phyloP scores from a whole-genome alignment of 2,329 filamentous ascomycete genomes.

The Alternaria alternata region DNA sequence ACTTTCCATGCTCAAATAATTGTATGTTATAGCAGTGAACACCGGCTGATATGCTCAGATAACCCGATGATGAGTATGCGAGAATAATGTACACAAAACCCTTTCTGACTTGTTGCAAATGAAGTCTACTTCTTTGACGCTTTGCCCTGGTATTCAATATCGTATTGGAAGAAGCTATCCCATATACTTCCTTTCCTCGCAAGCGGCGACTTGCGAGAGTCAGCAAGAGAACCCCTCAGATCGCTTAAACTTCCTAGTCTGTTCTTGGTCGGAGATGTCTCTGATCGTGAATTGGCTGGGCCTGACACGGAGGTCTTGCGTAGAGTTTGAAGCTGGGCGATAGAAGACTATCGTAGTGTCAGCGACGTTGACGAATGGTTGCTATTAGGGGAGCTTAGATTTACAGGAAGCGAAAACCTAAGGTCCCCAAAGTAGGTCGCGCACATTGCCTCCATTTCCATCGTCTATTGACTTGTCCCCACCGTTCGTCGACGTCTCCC shows the following conservation, averaged over 20 bases:
- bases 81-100: background rate
- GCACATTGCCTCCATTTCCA: slow-evolving; percentile 52
- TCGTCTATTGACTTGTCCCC: slow-evolving; percentile 36
- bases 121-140: slow-evolving; percentile 40
- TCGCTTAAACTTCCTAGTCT: slow-evolving; percentile 31
- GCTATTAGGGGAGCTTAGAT: slow-evolving; percentile 39
- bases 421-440: slow-evolving; percentile 56
- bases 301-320: slow-evolving; percentile 23
- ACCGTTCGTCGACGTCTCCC: slow-evolving; percentile 42
- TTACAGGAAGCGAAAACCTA: slow-evolving; percentile 44
- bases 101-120: background rate
- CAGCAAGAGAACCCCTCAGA: slow-evolving; percentile 10
- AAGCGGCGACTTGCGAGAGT: slow-evolving; percentile 9
- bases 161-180: slow-evolving; percentile 51
- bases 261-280: slow-evolving; percentile 24
- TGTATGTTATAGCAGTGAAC: background rate
- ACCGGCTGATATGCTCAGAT: background rate
- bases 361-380: slow-evolving; percentile 12
- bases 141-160: slow-evolving; percentile 51
- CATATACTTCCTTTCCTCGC: slow-evolving; percentile 46
- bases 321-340: slow-evolving; percentile 23
- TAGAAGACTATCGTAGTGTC: slow-evolving; percentile 17
- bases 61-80: background rate
- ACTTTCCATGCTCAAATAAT: background rate
- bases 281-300: slow-evolving; percentile 22